Evolutionary conservation across 257 asterid genomes (phyloP).

Genomic region (Dorcoceras hygrometricum): DNA sequence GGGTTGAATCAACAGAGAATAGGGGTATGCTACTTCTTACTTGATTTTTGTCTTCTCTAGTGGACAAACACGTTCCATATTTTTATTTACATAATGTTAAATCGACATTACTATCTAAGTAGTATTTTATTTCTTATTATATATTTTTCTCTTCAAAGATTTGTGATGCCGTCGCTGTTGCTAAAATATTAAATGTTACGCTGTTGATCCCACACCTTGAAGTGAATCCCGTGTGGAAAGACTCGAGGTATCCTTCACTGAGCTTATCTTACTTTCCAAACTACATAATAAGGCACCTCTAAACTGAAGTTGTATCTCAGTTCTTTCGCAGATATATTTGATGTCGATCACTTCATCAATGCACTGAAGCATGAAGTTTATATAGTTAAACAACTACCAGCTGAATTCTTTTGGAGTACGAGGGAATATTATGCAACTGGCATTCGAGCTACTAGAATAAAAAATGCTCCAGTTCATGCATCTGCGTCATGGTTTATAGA

Average conservation of each 20-base stretch:
- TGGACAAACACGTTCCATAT: not conserved
- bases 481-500: constrained; percentile 93
- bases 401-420: constrained; percentile 90
- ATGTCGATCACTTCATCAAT: constrained; percentile 90
- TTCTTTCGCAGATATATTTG: constrained; percentile 84
- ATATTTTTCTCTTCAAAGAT: constrained; percentile 41
- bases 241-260: constrained; percentile 63
- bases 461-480: constrained; percentile 93
- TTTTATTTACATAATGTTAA: not conserved
- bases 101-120: no score
- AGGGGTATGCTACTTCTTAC: constrained; percentile 57
- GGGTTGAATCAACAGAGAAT: constrained; percentile 96
- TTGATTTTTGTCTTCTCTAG: not conserved
- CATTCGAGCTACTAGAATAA: constrained; percentile 82
- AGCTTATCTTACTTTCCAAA: not conserved
- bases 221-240: constrained; percentile 98
- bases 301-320: constrained; percentile 35
- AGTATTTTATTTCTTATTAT: constrained; percentile 7
- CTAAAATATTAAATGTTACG: constrained; percentile 90
- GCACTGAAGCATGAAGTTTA: constrained; percentile 79
- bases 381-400: constrained; percentile 75
- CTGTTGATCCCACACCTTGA: constrained; percentile 89
- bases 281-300: not conserved
- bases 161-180: constrained; percentile 98
- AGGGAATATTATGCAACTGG: constrained; percentile 89